Percentiles rank a stretch among this genome's conserved stretches.
Evolutionary conservation across 352 stramenopile species (phyloP).

Genomic region (Pythium aristosporum): DNA sequence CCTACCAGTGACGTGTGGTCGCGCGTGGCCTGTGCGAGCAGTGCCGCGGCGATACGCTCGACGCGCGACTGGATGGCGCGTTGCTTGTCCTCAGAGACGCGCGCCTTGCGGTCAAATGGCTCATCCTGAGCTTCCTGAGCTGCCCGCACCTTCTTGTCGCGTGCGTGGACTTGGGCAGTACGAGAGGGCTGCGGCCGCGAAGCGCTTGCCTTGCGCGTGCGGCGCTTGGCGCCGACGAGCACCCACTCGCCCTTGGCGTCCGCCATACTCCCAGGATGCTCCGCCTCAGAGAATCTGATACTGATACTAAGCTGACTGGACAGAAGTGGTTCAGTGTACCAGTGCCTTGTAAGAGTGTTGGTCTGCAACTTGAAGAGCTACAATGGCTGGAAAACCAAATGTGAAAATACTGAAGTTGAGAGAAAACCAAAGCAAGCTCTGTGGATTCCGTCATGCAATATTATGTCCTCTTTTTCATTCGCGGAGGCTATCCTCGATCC

Average conservation of each 20-base stretch:
- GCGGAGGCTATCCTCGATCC: conserved; percentile 6
- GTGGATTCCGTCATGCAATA: not conserved
- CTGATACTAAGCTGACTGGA: not conserved
- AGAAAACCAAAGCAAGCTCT: not conserved
- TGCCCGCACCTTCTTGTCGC: conserved; percentile 1
- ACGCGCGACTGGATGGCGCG: conserved; percentile 42
- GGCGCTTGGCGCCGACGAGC: conserved; percentile 18
- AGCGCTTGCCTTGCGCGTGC: conserved; percentile 6
- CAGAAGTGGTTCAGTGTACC: conserved; percentile 9
- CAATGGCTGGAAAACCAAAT: not conserved
- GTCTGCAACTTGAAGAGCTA: not conserved
- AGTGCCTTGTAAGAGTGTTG: not conserved
- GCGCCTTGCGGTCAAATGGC: conserved; percentile 17
- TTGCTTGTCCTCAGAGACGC: conserved; percentile 38
- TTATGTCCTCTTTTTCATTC: not conserved
- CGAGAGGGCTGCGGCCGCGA: not conserved
- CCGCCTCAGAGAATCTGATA: not conserved
- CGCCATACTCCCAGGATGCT: not conserved
- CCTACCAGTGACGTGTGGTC: conserved; percentile 23
- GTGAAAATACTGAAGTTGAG: not conserved
- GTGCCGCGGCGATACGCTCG: conserved; percentile 29
- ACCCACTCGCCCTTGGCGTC: conserved; percentile 17
- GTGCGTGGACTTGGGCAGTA: not conserved
- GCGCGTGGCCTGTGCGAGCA: conserved; percentile 15
- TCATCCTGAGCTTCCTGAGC: not conserved